phyloP scores from a whole-genome alignment of 2,329 filamentous ascomycete species.

The Microdochium nivale region DNA sequence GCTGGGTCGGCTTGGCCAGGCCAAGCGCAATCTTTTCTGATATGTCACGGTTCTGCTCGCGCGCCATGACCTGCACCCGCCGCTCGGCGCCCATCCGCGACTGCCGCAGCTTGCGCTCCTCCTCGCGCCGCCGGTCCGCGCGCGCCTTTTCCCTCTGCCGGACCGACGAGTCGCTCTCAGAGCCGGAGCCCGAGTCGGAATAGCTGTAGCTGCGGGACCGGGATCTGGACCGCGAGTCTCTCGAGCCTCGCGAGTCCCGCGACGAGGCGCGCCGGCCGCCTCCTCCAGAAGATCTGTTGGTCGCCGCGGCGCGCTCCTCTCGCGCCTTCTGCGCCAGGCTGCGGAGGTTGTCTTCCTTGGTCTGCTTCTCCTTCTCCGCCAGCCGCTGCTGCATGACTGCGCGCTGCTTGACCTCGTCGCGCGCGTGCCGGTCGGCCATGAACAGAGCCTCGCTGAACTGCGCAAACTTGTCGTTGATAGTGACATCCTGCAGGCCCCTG shows the following conservation, averaged over 20 bases:
- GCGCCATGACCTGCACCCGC: conserved; percentile 82
- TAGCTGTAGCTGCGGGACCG: conserved; percentile 44
- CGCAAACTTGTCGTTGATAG: conserved; percentile 98
- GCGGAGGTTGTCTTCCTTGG: conserved; percentile 89
- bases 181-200: conserved; percentile 40
- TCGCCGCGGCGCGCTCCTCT: conserved; percentile 60
- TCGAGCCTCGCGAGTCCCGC: conserved; percentile 29
- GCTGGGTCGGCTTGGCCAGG: conserved; percentile 87
- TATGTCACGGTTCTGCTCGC: conserved; percentile 94
- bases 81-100: conserved; percentile 93
- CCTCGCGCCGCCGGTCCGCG: conserved; percentile 69
- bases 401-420: conserved; percentile 90
- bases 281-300: conserved; percentile 39
- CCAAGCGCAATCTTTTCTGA: conserved; percentile 94
- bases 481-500: conserved; percentile 81
- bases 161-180: conserved; percentile 55
- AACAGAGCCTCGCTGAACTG: conserved; percentile 92
- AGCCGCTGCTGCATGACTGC: conserved; percentile 92
- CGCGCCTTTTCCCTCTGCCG: conserved; percentile 71
- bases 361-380: conserved; percentile 90
- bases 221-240: conserved; percentile 21
- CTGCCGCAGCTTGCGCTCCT: conserved; percentile 84
- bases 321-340: conserved; percentile 84
- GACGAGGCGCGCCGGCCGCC: background rate
- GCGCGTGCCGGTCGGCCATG: conserved; percentile 87